phyloP scores from a whole-genome alignment of 2,329 filamentous ascomycete species.

The Colletotrichum scovillei region DNA sequence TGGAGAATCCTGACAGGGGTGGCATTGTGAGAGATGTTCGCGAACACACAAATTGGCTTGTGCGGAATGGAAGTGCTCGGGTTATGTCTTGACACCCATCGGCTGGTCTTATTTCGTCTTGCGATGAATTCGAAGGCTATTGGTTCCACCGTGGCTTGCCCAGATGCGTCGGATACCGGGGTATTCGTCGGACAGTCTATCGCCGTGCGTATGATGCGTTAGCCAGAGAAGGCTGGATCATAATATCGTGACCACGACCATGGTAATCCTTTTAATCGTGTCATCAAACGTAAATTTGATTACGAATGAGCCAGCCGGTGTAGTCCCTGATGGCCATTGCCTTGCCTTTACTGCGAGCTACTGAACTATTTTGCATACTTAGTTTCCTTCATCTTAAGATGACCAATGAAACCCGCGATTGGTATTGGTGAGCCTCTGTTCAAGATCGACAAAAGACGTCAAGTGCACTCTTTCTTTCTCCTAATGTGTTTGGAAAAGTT shows the following conservation, averaged over 20 bases:
- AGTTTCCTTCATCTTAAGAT: too few species aligned
- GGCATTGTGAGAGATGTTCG: slow-evolving; percentile 45
- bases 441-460: too few species aligned
- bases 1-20: slow-evolving; percentile 51
- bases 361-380: too few species aligned
- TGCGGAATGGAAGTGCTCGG: not conserved
- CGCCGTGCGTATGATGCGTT: too few species aligned
- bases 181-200: not conserved
- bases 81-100: not conserved
- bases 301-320: not conserved
- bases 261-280: not conserved
- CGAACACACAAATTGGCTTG: not conserved
- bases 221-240: not conserved
- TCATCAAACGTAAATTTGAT: not conserved
- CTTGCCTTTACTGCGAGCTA: too few species aligned
- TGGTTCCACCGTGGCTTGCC: not conserved
- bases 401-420: too few species aligned
- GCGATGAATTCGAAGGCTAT: not conserved
- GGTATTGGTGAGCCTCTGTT: too few species aligned
- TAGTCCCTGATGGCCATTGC: not conserved
- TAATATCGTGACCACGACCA: not conserved
- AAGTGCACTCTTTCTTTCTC: too few species aligned
- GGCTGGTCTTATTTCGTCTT: slow-evolving; percentile 15
- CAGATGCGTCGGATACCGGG: slow-evolving; percentile 11
- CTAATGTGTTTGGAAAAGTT: too few species aligned